These are phyloP conservation scores for Oidiodendron maius DNA, from an alignment of 495 filamentous ascomycete species.

Conservation along the genomic window DNA sequence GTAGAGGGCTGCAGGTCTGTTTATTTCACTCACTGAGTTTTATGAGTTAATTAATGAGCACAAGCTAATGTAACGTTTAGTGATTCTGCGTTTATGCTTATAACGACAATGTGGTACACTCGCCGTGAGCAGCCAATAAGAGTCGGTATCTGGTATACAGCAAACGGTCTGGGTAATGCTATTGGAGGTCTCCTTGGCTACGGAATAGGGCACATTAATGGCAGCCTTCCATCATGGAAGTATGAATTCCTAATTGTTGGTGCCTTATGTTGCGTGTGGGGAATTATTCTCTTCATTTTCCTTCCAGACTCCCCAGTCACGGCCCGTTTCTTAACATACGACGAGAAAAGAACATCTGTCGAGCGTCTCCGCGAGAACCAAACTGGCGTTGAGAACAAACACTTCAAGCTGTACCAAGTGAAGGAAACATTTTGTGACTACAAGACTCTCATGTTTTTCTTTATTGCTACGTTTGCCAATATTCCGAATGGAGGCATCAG, in stretches of 20 bases:
- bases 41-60: too few relatives aligned
- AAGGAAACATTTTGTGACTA: constrained; percentile 52
- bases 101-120: constrained; percentile 55
- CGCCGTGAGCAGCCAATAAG: constrained; percentile 50
- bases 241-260: constrained; percentile 49
- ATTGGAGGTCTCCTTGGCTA: constrained; percentile 29
- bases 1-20: constrained; percentile 48
- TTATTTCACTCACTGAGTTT: too few relatives aligned
- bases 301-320: constrained; percentile 53
- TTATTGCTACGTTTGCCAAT: not conserved
- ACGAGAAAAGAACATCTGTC: constrained; percentile 47
- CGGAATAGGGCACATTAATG: constrained; percentile 20
- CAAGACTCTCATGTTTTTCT: constrained; percentile 38
- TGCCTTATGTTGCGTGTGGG: constrained; percentile 50
- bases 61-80: too few relatives aligned
- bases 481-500: constrained; percentile 6
- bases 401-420: constrained; percentile 59
- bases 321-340: constrained; percentile 41
- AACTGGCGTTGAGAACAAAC: constrained; percentile 64
- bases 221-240: constrained; percentile 41
- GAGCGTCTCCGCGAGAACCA: constrained; percentile 58
- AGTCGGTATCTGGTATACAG: constrained; percentile 55
- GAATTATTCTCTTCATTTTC: constrained; percentile 52
- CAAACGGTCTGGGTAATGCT: constrained; percentile 35
- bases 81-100: constrained; percentile 23